phyloP scores from a whole-genome alignment of 2,329 filamentous ascomycete genomes.

The Aureobasidium sp. region DNA sequence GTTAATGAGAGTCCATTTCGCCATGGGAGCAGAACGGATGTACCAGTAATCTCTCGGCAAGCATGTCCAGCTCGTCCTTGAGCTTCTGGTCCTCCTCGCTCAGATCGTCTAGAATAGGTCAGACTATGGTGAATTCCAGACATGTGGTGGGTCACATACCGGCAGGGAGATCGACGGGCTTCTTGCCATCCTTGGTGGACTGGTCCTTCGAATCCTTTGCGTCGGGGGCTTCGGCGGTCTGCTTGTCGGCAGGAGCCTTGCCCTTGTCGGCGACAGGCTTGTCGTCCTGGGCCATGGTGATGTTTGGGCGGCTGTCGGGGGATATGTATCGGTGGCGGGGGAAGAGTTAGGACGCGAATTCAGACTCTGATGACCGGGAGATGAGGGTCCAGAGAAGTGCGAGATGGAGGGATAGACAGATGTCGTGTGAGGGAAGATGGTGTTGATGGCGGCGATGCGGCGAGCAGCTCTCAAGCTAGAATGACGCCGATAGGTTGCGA shows the following conservation, averaged over 20 bases:
- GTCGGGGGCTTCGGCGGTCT: constrained; percentile 44
- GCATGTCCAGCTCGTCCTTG: constrained; percentile 96
- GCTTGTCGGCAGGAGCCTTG: constrained; percentile 61
- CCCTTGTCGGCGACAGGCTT: constrained; percentile 84
- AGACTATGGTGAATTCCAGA: not conserved
- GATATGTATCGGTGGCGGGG: not conserved
- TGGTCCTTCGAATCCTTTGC: constrained; percentile 48
- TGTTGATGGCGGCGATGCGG: constrained; percentile 3
- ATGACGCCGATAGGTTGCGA: not conserved
- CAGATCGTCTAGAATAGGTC: constrained; percentile 64
- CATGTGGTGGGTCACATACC: not conserved
- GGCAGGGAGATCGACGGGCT: constrained; percentile 58
- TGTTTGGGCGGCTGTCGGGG: not conserved
- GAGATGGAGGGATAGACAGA: constrained; percentile 15
- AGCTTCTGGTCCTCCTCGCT: constrained; percentile 97
- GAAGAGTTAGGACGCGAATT: not conserved
- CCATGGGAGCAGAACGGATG: constrained; percentile 4
- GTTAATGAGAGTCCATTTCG: not conserved
- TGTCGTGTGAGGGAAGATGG: constrained; percentile 16
- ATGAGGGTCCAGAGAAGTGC: not conserved
- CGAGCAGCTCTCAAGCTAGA: not conserved
- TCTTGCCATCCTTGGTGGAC: constrained; percentile 59
- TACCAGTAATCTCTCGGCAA: constrained; percentile 90
- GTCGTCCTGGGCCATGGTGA: constrained; percentile 83
- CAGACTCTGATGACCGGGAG: not conserved